Percentiles rank a stretch among this genome's conserved stretches.
phyloP scores from a whole-genome alignment of 1,284 basidiomycete genomes.

The Ceratobasidium sp. region DNA sequence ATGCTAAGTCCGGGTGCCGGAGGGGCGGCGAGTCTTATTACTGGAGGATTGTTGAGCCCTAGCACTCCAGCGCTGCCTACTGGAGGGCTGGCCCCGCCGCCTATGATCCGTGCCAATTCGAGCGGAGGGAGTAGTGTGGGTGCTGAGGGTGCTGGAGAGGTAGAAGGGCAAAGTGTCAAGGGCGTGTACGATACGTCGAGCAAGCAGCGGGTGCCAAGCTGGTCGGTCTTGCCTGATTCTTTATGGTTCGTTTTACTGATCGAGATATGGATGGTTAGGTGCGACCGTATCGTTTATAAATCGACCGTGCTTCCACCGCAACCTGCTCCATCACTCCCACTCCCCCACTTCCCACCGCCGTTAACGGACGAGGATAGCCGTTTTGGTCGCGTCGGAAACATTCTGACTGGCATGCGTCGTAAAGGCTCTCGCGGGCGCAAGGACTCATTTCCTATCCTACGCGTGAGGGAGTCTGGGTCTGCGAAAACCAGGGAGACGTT shows the following conservation, averaged over 20 bases:
- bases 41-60: neutral
- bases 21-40: neutral
- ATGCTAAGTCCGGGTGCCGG: neutral
- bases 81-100: slow-evolving; percentile 11
- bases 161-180: slow-evolving; percentile 52
- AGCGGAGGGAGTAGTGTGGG: slow-evolving; percentile 21
- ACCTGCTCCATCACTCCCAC: slow-evolving; percentile 26
- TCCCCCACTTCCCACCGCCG: neutral
- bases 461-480: slow-evolving; percentile 3
- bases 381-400: slow-evolving; percentile 19
- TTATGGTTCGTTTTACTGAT: neutral
- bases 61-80: neutral
- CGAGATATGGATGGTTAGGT: slow-evolving; percentile 57
- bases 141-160: slow-evolving; percentile 45
- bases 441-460: slow-evolving; percentile 4
- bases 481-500: neutral
- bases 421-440: slow-evolving; percentile 21
- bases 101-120: slow-evolving; percentile 22
- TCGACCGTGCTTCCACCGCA: slow-evolving; percentile 59
- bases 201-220: slow-evolving; percentile 81
- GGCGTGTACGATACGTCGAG: slow-evolving; percentile 78
- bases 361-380: slow-evolving; percentile 31
- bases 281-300: slow-evolving; percentile 80
- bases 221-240: slow-evolving; percentile 57
- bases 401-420: slow-evolving; percentile 20